Base-by-base conservation (phyloP, 371 early-diverging fungal species). In the Syncephalastrum contaminatum region DNA sequence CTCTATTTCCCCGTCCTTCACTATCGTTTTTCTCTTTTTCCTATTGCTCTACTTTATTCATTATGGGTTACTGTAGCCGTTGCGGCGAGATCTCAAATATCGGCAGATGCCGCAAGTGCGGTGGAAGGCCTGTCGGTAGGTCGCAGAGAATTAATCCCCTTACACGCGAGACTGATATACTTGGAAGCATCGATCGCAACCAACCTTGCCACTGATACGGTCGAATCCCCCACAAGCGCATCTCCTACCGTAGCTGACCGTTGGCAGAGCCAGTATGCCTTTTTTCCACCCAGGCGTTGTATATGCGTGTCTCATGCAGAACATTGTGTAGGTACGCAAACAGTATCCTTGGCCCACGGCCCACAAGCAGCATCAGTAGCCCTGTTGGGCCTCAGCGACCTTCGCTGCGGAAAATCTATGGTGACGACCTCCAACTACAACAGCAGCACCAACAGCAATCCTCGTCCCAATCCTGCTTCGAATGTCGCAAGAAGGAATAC, bases 51-150 rank as follows among this genome's bases (percentile, higher is more conserved):
- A 19, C 36, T 30, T 10, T 30, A 30, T 12, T 8, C 36, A 30
- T 5, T 10, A 83, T 83, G 84, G 77, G 81, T 15, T 83, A 77
- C 56, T 83, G 84, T 62, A 71, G 69, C 59, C 79, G 79, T 24
- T 83, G 84, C 58, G 84, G 84, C 39, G 80, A 83, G 45, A 73
- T 83, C 48, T 64, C 75, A 19, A 46, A 66, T 47, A 64, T 56
- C n/a, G 72, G 75, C 54, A 80, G 73, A 61, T 83, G 84, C 55
- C 55, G 66, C 40, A 74, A 71, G 61, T 83, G 84, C 56, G 80
- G 84, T 20, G 84, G 84, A 36, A 69, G 77, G 42, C 63, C 79
- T 43, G 80, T 83, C 43, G 73, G 83, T 83, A 53, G n/a, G 42
- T 52, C 27, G 0, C n/a, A 3, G 27, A 12, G 24, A 13, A 7